A percentile compares a stretch with the other conserved stretches of the same genome.
Evolutionary conservation across 2,329 filamentous ascomycete genomes (phyloP).

Genomic region (Fusarium subglutinans): DNA sequence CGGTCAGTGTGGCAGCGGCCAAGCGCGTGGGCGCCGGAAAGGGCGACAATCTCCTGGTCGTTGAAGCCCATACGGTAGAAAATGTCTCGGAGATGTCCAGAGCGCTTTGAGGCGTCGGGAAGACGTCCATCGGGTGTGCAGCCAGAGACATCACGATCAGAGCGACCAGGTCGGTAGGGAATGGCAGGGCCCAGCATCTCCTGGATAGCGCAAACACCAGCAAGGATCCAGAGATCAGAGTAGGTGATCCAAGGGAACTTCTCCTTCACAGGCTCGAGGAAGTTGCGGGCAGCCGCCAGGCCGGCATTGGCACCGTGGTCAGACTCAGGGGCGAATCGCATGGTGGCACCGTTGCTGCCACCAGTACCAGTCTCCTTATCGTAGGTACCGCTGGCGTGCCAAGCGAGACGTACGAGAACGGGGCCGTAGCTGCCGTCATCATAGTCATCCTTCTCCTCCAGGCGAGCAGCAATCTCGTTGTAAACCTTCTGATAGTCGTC

Average conservation of each 20-base stretch:
- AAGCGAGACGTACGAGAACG: slow-evolving; percentile 88
- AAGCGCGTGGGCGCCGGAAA: slow-evolving; percentile 85
- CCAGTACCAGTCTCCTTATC: slow-evolving; percentile 89
- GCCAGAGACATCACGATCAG: slow-evolving; percentile 79
- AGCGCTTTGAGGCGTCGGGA: slow-evolving; percentile 80
- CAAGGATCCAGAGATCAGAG: slow-evolving; percentile 96
- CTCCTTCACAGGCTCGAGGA: slow-evolving; percentile 88
- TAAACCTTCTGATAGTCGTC: slow-evolving; percentile 97
- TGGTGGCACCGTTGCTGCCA: slow-evolving; percentile 95
- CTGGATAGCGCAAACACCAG: slow-evolving; percentile 85
- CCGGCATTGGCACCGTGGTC: slow-evolving; percentile 95
- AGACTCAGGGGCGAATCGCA: slow-evolving; percentile 91
- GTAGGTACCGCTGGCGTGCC: slow-evolving; percentile 94
- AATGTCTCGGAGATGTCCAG: slow-evolving; percentile 86
- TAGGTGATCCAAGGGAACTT: slow-evolving; percentile 96
- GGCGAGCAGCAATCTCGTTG: slow-evolving; percentile 79
- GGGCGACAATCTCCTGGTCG: slow-evolving; percentile 94
- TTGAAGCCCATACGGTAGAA: slow-evolving; percentile 98
- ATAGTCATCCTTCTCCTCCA: slow-evolving; percentile 93
- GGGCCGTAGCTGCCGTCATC: slow-evolving; percentile 97
- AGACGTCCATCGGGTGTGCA: slow-evolving; percentile 94
- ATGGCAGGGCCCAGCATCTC: slow-evolving; percentile 92
- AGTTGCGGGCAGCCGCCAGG: slow-evolving; percentile 85
- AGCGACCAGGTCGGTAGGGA: slow-evolving; percentile 87
- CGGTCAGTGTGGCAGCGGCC: slow-evolving; percentile 91